phyloP scores from a whole-genome alignment of 352 stramenopile species.

The Globisporangium megalacanthum region DNA sequence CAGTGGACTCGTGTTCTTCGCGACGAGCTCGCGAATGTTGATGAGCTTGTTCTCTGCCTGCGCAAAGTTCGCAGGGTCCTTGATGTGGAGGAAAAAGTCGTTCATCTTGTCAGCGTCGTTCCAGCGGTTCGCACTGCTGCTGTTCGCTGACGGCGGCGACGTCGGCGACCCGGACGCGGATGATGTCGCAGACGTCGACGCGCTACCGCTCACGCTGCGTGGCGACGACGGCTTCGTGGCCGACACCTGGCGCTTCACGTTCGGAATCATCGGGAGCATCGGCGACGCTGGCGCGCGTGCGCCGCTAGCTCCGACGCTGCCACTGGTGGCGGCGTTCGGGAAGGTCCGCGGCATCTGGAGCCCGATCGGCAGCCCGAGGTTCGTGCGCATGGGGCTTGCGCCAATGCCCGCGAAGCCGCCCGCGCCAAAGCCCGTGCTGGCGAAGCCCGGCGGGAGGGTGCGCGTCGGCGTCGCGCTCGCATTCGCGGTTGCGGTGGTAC shows the following conservation, averaged over 20 bases:
- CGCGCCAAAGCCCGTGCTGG: not conserved
- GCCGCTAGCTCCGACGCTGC: no score
- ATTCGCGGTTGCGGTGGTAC: not conserved
- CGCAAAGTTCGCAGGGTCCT: slow-evolving; percentile 22
- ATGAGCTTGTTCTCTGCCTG: slow-evolving; percentile 46
- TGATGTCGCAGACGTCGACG: slow-evolving; percentile 17
- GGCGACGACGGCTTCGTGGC: not conserved
- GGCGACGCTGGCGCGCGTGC: not conserved
- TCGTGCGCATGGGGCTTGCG: slow-evolving; percentile 11
- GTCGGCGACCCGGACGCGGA: not conserved
- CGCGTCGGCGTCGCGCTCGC: not conserved
- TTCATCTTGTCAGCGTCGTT: slow-evolving; percentile 51
- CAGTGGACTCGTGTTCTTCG: slow-evolving; percentile 19
- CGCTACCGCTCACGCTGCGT: not conserved
- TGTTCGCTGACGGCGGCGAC: slow-evolving; percentile 9
- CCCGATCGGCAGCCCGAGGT: slow-evolving; percentile 14
- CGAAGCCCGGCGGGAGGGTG: slow-evolving; percentile 5
- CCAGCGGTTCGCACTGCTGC: slow-evolving; percentile 17
- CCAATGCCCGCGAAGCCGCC: slow-evolving; percentile 2
- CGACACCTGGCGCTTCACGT: slow-evolving; percentile 12
- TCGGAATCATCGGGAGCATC: slow-evolving; percentile 13
- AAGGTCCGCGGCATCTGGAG: slow-evolving; percentile 19
- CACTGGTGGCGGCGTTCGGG: slow-evolving; percentile 1
- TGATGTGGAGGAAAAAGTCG: slow-evolving; percentile 52
- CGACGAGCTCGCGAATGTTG: slow-evolving; percentile 49